Base-by-base conservation (phyloP, 2,329 filamentous ascomycete species). In the Orbilia javanica region DNA sequence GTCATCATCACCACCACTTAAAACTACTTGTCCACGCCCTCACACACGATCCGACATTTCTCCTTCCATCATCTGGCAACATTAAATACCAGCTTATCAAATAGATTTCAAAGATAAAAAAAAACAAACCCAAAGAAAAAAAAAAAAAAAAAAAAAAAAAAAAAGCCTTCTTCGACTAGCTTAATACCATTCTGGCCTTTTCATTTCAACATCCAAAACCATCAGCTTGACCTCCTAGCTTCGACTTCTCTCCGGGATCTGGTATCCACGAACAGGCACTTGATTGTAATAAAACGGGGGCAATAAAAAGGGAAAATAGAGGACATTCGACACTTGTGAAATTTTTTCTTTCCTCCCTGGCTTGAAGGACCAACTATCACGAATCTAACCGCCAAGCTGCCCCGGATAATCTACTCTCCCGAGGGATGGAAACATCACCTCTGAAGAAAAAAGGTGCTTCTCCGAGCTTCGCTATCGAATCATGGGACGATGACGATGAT, bases 401-500 rank as follows among this genome's bases (percentile, higher is more conserved):
- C 65, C 60, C 52, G 39, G 62, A 44, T 22, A 77, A 66, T 63
- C 39, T 6, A 53, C 46, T 71, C 73, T 66, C 66, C 31, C 73
- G 73, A 77, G 75, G 75, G 75, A 79, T 79, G 69, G 75, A 72
- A 79, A 72, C 75, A 73, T 73, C 75, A 72, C 75, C 67, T 79
- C 75, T 71, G 68, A 79, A 79, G 63, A 79, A 79, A 73, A 68
- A 66, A 57, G 66, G 69, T 52, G 62, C 69, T 63, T 79, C 69
- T 64, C 75, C 68, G 25, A 73, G 68, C 75, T 73, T 72, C 44
- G 75, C 86, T 18, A 87, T 94, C 80, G 93, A 95, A 84, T 90
- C 89, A 84, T 96, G 92, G 89, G 92, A 94, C 82, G 90, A 94
- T 82, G 91, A 92, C 81, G 81, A 79, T 55, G 90, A 92, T 84